Percentiles rank a stretch among this genome's conserved stretches.
phyloP scores from a whole-genome alignment of 306 rosid genomes.

The Vigna reflexopilosa region DNA sequence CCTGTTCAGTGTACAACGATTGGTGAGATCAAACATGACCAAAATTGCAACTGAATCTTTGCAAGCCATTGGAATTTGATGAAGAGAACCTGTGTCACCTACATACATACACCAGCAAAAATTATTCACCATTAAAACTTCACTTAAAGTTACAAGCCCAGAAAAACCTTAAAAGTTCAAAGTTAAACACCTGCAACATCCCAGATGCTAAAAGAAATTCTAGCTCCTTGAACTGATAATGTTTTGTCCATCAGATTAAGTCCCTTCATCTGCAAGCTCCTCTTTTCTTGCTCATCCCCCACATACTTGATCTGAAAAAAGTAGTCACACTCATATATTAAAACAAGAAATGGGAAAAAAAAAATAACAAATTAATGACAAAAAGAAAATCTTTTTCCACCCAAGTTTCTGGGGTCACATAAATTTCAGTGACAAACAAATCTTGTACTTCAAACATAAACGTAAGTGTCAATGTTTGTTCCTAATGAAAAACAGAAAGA shows the following conservation, averaged over 20 bases:
- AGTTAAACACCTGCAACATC: slow-evolving; percentile 78
- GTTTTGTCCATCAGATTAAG: slow-evolving; percentile 89
- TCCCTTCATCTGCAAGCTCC: slow-evolving; percentile 80
- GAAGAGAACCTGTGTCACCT: slow-evolving; percentile 70
- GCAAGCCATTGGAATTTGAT: slow-evolving; percentile 90
- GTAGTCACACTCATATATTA: background rate
- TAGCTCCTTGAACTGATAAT: slow-evolving; percentile 69
- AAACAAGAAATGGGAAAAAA: background rate
- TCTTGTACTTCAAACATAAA: background rate
- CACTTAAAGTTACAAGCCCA: background rate
- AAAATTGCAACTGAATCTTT: slow-evolving; percentile 97
- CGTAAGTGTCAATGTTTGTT: background rate
- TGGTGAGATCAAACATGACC: slow-evolving; percentile 93
- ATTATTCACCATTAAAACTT: slow-evolving; percentile 12
- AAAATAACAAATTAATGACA: background rate
- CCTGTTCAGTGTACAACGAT: slow-evolving; percentile 85
- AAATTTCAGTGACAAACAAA: background rate
- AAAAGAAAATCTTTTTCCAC: background rate
- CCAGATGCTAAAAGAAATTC: slow-evolving; percentile 83
- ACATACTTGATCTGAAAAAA: slow-evolving; percentile 72
- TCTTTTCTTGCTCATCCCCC: slow-evolving; percentile 84
- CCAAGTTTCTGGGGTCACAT: background rate
- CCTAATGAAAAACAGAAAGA: background rate
- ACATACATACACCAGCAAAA: slow-evolving; percentile 33
- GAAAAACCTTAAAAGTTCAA: background rate